Percentiles rank a stretch among this genome's conserved stretches.
phyloP scores from a whole-genome alignment of 2,329 filamentous ascomycete genomes.

The Penicillium sp. region DNA sequence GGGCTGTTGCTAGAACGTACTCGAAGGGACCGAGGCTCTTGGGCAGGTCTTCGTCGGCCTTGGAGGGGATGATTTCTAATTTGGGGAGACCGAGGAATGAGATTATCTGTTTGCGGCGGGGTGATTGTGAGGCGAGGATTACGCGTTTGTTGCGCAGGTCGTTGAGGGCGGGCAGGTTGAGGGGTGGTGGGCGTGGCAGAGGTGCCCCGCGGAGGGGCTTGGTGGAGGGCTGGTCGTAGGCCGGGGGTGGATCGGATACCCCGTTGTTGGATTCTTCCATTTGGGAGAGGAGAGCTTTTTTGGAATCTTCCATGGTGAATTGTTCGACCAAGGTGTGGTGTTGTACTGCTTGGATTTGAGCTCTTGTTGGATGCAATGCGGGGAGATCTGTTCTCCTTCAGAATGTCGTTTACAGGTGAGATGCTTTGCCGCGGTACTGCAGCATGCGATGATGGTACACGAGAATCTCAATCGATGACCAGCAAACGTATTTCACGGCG shows the following conservation, averaged over 20 bases:
- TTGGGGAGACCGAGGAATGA: conserved; percentile 75
- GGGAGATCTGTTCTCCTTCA: not conserved
- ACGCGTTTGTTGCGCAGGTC: conserved; percentile 76
- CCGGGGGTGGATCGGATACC: conserved; percentile 33
- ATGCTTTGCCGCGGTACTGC: not conserved
- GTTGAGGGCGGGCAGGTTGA: conserved; percentile 77
- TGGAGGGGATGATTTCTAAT: conserved; percentile 81
- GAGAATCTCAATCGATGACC: not conserved
- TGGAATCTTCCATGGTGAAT: conserved; percentile 32
- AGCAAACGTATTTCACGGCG: not conserved
- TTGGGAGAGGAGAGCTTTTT: conserved; percentile 27
- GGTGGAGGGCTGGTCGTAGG: conserved; percentile 32
- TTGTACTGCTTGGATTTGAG: conserved; percentile 2
- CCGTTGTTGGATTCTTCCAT: conserved; percentile 7
- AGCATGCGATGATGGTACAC: not conserved
- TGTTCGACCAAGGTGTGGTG: not conserved
- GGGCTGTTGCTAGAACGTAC: conserved; percentile 87
- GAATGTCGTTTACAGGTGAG: not conserved
- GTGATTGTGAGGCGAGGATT: conserved; percentile 87
- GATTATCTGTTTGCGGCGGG: conserved; percentile 78
- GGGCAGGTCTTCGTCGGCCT: conserved; percentile 79
- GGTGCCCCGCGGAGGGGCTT: conserved; percentile 22
- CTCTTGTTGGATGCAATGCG: conserved; percentile 2
- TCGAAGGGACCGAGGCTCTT: conserved; percentile 80
- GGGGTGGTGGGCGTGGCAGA: conserved; percentile 53